These are phyloP conservation scores for Paraphaeosphaeria minitans DNA, from an alignment of 2,329 filamentous ascomycete species.

Conservation along the genomic window DNA sequence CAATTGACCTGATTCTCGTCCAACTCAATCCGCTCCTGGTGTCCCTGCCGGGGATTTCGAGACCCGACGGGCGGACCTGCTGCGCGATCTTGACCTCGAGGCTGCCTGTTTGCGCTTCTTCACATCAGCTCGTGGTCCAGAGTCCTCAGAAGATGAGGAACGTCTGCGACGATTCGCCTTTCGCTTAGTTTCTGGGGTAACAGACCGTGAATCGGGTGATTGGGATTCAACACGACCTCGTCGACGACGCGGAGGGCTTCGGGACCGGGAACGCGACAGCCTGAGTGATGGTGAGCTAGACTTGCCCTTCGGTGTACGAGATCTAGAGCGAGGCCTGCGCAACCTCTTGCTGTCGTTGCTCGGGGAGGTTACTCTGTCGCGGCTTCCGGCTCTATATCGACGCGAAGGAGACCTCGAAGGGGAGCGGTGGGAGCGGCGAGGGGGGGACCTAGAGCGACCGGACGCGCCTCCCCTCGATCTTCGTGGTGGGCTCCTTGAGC, in stretches of 20 bases:
- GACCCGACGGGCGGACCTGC: constrained; percentile 24
- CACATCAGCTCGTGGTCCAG: constrained; percentile 56
- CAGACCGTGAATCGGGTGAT: constrained; percentile 46
- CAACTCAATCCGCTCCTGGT: background rate
- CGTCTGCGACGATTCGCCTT: constrained; percentile 51
- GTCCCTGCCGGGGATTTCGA: constrained; percentile 1
- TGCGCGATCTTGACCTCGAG: constrained; percentile 43
- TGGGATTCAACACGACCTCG: constrained; percentile 43
- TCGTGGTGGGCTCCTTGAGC: constrained; percentile 49
- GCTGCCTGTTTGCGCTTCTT: constrained; percentile 52
- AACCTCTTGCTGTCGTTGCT: constrained; percentile 38
- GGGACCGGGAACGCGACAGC: constrained; percentile 44
- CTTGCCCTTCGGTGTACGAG: constrained; percentile 54
- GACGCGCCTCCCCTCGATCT: constrained; percentile 44
- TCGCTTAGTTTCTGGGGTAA: constrained; percentile 45
- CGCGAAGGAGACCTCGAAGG: constrained; percentile 27
- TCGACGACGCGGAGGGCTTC: constrained; percentile 41
- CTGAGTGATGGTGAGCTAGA: constrained; percentile 62
- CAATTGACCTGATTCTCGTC: background rate
- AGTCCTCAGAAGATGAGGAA: constrained; percentile 51
- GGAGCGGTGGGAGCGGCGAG: constrained; percentile 24
- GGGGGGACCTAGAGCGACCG: constrained; percentile 38
- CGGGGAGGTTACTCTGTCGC: constrained; percentile 38
- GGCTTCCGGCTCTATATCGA: constrained; percentile 19
- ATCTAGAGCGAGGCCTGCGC: constrained; percentile 52